phyloP scores from a whole-genome alignment of 2,329 filamentous ascomycete genomes.

The Aspergillus eucalypticola region DNA sequence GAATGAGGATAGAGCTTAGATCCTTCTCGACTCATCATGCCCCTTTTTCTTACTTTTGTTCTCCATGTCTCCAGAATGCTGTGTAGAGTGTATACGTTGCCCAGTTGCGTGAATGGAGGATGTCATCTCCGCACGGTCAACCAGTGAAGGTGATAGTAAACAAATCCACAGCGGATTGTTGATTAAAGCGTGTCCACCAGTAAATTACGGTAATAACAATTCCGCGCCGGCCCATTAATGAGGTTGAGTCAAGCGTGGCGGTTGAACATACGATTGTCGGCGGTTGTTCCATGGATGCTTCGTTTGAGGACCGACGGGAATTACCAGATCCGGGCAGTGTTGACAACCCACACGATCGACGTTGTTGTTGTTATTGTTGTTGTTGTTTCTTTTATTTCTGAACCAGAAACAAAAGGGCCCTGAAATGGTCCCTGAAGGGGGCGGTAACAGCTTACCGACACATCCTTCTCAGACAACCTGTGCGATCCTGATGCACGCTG shows the following conservation, averaged over 20 bases:
- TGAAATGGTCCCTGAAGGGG: background rate
- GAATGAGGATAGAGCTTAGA: constrained; percentile 1
- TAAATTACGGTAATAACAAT: constrained; percentile 1
- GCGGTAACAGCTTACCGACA: background rate
- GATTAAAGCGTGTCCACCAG: constrained; percentile 1
- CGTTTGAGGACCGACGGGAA: background rate
- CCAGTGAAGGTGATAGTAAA: too few relatives aligned
- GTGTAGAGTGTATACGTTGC: background rate
- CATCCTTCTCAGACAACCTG: background rate
- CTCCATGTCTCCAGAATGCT: too few relatives aligned
- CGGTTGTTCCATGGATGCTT: background rate
- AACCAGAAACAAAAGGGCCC: background rate
- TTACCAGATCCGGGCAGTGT: background rate
- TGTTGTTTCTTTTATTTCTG: background rate
- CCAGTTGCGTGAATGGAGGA: background rate
- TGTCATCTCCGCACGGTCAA: constrained; percentile 2
- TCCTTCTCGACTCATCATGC: background rate
- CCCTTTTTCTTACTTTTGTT: background rate
- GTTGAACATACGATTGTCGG: background rate
- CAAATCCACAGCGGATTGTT: constrained; percentile 3
- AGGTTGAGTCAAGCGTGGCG: background rate
- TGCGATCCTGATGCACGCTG: background rate
- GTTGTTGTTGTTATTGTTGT: background rate
- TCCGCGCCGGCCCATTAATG: background rate
- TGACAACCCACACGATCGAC: background rate